Percentiles rank a stretch among this genome's conserved stretches.
These are phyloP conservation scores for Alternaria burnsii DNA, from an alignment of 2,329 filamentous ascomycete species.

Conservation along the genomic window DNA sequence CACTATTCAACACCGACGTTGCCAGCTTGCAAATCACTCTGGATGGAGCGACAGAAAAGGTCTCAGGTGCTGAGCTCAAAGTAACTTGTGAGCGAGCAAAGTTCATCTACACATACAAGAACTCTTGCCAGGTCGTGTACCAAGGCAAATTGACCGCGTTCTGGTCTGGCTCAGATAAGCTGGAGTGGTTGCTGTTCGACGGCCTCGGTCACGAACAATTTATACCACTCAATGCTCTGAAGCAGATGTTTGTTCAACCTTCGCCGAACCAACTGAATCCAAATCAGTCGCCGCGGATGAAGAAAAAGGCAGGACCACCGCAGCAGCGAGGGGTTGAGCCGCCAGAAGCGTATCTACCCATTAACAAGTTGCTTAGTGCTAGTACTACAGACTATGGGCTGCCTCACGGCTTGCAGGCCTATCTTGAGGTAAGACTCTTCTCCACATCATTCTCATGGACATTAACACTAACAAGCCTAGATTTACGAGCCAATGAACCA, in stretches of 20 bases:
- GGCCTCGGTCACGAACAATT: constrained; percentile 83
- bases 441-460: constrained; percentile 13
- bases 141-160: constrained; percentile 79
- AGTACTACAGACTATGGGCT: constrained; percentile 63
- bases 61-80: constrained; percentile 70
- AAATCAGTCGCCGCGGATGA: constrained; percentile 65
- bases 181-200: constrained; percentile 85
- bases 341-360: constrained; percentile 53
- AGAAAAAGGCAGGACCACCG: constrained; percentile 59
- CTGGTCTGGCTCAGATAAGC: constrained; percentile 78
- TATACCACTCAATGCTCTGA: constrained; percentile 72
- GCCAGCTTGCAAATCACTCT: constrained; percentile 85
- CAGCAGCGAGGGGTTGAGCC: constrained; percentile 37
- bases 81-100: constrained; percentile 80
- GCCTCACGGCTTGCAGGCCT: constrained; percentile 64
- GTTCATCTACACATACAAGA: constrained; percentile 89
- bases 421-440: constrained; percentile 65
- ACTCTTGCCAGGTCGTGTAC: constrained; percentile 80
- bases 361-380: constrained; percentile 57
- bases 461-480: constrained; percentile 52
- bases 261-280: constrained; percentile 58
- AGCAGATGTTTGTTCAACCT: constrained; percentile 55
- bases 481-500: constrained; percentile 71
- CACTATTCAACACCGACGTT: constrained; percentile 84
- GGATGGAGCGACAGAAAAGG: constrained; percentile 69